These are phyloP conservation scores for Lasiodiplodia gonubiensis DNA, from an alignment of 2,329 filamentous ascomycete species.

Conservation along the genomic window DNA sequence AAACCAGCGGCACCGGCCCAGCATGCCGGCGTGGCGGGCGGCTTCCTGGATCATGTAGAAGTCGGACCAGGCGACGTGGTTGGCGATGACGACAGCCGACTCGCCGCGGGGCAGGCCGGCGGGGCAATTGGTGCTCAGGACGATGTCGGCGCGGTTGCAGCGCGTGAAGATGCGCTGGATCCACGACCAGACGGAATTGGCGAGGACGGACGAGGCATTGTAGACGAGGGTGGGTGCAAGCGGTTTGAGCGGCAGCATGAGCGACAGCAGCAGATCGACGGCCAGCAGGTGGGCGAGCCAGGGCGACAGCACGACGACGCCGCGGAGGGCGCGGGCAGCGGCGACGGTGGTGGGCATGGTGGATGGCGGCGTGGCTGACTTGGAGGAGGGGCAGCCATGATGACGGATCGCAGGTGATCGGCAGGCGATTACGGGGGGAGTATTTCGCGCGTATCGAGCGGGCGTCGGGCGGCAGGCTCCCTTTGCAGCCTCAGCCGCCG, in stretches of 20 bases:
- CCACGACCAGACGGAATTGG: conserved; percentile 61
- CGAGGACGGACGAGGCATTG: conserved; percentile 60
- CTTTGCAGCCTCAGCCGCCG: not conserved
- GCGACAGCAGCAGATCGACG: conserved; percentile 55
- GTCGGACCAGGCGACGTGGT: conserved; percentile 67
- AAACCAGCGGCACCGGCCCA: conserved; percentile 67
- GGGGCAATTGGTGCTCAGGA: conserved; percentile 45
- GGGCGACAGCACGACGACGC: conserved; percentile 52
- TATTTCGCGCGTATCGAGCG: too few species aligned
- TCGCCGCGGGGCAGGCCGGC: conserved; percentile 60
- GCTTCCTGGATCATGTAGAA: conserved; percentile 69
- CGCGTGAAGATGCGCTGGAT: conserved; percentile 64
- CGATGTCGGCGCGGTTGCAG: conserved; percentile 60
- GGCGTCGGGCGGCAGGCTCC: too few species aligned
- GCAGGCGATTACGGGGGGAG: too few species aligned
- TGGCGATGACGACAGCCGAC: conserved; percentile 65
- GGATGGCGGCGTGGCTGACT: not conserved
- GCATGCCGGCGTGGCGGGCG: conserved; percentile 61
- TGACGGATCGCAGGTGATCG: too few species aligned
- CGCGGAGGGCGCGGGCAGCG: conserved; percentile 48
- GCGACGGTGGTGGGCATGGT: not conserved
- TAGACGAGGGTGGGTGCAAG: conserved; percentile 58
- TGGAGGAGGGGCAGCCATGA: not conserved
- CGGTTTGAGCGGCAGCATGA: conserved; percentile 40
- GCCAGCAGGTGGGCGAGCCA: conserved; percentile 61